phyloP scores from a whole-genome alignment of 306 rosid species.

The Hylodesmum podocarpum region DNA sequence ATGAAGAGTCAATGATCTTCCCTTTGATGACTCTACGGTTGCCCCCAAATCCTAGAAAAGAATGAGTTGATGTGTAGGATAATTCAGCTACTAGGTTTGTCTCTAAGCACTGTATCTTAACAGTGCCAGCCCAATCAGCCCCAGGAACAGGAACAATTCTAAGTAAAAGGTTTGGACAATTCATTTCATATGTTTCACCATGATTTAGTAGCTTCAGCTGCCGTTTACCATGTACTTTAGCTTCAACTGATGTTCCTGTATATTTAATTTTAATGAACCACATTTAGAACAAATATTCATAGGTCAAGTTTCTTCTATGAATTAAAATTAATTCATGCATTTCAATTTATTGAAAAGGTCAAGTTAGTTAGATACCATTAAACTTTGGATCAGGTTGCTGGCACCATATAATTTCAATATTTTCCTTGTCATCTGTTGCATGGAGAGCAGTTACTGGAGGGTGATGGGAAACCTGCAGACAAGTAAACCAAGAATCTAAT shows the following conservation, averaged over 20 bases:
- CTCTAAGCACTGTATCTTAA: constrained; percentile 54
- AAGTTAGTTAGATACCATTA: constrained; percentile 49
- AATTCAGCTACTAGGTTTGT: constrained; percentile 75
- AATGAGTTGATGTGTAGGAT: constrained; percentile 41
- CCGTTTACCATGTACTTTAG: constrained; percentile 66
- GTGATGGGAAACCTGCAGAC: constrained; percentile 78
- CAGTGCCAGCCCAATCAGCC: constrained; percentile 72
- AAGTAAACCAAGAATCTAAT: not conserved
- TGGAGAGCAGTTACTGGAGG: constrained; percentile 90
- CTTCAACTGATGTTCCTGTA: constrained; percentile 80
- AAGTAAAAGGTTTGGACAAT: constrained; percentile 60
- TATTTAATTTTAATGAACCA: not conserved
- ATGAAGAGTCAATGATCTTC: constrained; percentile 53
- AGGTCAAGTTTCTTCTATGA: not conserved
- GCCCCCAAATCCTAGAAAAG: constrained; percentile 66
- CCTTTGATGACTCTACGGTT: constrained; percentile 70
- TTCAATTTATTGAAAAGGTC: not conserved
- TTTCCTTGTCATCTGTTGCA: constrained; percentile 77
- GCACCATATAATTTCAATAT: constrained; percentile 75
- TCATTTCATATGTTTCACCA: constrained; percentile 85
- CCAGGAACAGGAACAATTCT: constrained; percentile 63
- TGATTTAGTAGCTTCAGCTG: constrained; percentile 67
- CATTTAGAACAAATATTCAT: not conserved
- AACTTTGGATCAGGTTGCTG: constrained; percentile 64
- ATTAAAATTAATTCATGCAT: not conserved